Base-by-base conservation (phyloP, 306 rosid species). In the Vigna hirtella region DNA sequence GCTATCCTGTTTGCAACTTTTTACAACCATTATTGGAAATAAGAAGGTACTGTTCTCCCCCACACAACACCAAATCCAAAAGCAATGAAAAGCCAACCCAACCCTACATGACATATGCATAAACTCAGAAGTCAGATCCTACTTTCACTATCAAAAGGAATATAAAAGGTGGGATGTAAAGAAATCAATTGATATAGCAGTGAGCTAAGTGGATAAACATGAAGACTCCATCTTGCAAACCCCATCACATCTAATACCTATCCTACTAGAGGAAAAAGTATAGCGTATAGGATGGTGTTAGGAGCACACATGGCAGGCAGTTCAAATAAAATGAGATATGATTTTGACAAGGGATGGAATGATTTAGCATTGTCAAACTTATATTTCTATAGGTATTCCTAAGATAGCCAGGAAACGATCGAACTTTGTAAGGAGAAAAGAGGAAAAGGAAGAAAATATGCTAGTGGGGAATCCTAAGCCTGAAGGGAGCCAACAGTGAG, bases 401-500 rank as follows among this genome's bases (percentile, higher is more conserved):
- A 72, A 83, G 70, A 76, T 79, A 70, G 78, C 78, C 84, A 68
- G 78, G 59, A 74, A 88, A 88, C 80, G 81, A 59, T 81, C 65
- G 82, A 52, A 80, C 79, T 78, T 62, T 68, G 38, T 78, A 49
- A 85, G 83, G 83, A 74, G 57, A 83, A 70, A 77, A 85, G 53
- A 65, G 74, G 77, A 66, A 79, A 77, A 86, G 50, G 76, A 26
- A 65, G 48, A 57, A 61, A 78, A 78, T 66, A 85, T 81, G 85
- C 24, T 82, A 90, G 92, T 92, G 97, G 95, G 90, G 98, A 95
- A 95, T 95, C 96, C 88, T 64, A 78, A 87, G 85, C 89, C 77
- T 88, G 83, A 77, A 68, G 30, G 77, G 66, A 74, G 70, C 68
- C 76, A 83, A 87, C 87, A 85, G 88, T 83, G 83, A 83, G 87